A percentile compares a stretch with the other conserved stretches of the same genome.
These are phyloP conservation scores for Myriosclerotinia scirpicola DNA, from an alignment of 2,329 filamentous ascomycete genomes.

Conservation along the genomic window DNA sequence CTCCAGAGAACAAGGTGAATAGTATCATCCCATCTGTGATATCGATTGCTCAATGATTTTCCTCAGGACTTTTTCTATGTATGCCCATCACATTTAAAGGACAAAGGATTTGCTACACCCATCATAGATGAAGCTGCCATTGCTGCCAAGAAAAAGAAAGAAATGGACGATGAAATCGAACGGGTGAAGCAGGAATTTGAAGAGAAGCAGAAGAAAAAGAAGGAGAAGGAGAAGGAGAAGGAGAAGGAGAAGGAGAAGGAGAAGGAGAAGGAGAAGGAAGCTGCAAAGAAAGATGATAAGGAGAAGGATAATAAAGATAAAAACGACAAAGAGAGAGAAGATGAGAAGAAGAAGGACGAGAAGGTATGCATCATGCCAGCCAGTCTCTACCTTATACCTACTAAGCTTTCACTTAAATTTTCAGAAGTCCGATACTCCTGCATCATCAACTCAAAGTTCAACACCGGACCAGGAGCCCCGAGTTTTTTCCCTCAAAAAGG, in stretches of 20 bases:
- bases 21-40: not conserved
- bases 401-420: constrained; percentile 23
- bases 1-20: constrained; percentile 79
- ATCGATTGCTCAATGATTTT: constrained; percentile 14
- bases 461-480: constrained; percentile 61
- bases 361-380: constrained; percentile 39
- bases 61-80: constrained; percentile 85
- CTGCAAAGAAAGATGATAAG: constrained; percentile 53
- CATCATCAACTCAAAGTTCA: constrained; percentile 12
- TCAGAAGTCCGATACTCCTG: constrained; percentile 33
- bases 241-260: constrained; percentile 60
- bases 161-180: constrained; percentile 65
- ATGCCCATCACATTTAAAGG: constrained; percentile 79
- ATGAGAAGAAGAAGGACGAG: constrained; percentile 46
- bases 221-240: constrained; percentile 65
- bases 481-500: constrained; percentile 81
- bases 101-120: constrained; percentile 75
- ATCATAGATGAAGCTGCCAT: constrained; percentile 67
- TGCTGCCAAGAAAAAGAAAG: constrained; percentile 59
- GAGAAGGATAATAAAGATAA: constrained; percentile 48
- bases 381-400: not conserved
- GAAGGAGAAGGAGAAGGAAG: constrained; percentile 66
- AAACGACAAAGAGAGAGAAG: constrained; percentile 45
- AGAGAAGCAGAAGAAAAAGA: constrained; percentile 70
- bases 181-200: constrained; percentile 68